Base-by-base conservation (phyloP, 208 protist species). In the Trypanosoma melophagium region DNA sequence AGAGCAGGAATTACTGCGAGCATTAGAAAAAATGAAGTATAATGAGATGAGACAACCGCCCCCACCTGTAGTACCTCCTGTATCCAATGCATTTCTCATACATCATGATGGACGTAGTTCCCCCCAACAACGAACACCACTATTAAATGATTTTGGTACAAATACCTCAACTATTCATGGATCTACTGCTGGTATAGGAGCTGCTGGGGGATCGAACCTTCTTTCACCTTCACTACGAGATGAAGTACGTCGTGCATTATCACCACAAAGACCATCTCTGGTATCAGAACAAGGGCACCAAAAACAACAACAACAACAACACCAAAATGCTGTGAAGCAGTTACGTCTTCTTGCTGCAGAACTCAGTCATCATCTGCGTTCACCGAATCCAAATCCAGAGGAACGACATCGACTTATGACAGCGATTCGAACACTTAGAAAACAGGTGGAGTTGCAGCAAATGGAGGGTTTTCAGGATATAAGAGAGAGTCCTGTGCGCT, bases 401-500 rank as follows among this genome's bases (percentile, higher is more conserved):
- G 75, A 78, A 60, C 72, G 77, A 19, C 72, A 63, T 42, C 56
- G 69, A 44, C 74, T 87, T 38, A 75, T 79, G 45, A 47, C 57
- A 25, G 71, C 75, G 50, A 76, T 83, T 62, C 77, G 74, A 1
- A 45, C 38, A 21, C 57, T 87, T 68, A 70, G 77, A 49, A 35
- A 67, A 42, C 25, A 70, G 14, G 53, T 76, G 7, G 69, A 76
- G 50, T 14, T 10, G 21, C 64, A 61, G 28, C 54, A 45, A 13
- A 22, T 25, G 40, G 40, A 35, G 17, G 41, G 40, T 19, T 59
- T 40, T 25, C 40, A 38, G n/a, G n/a, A n/a, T n/a, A n/a, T n/a
- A n/a, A n/a, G n/a, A n/a, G n/a, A n/a, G n/a, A n/a, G n/a, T n/a
- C n/a, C n/a, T n/a, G n/a, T n/a, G n/a, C n/a, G n/a, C n/a, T n/a